Base-by-base conservation (phyloP, 768 basidiomycete species). In the Tulasnella sp. region DNA sequence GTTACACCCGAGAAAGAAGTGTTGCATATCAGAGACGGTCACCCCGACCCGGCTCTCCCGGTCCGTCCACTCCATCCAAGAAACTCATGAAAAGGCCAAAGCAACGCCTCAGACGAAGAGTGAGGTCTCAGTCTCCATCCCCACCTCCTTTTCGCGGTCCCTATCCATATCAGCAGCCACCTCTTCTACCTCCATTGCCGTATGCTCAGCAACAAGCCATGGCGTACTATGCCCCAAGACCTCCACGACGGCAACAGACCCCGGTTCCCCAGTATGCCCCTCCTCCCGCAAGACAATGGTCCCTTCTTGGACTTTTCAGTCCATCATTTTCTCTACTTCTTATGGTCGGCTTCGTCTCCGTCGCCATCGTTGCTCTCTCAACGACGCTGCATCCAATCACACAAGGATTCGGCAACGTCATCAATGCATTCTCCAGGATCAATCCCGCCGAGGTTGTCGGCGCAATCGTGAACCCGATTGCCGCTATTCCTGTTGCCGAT, bases 311-410 rank as follows among this genome's bases (percentile, higher is more conserved):
- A 44, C 22, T 69, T 37, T 64, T 78, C 77, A 20, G 54, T 41
- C 58, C 58, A 24, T 40, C 77, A 9, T 64, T 6, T 28, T 40
- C 77, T 28, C 58, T 64, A 11, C 18, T 78, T 16, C 34, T 78
- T 12, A 44, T 78, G 34, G 58, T 31, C 31, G 44, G 40, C 34
- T 78, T 72, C 44, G 31, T 24, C 20, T 78, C 28, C 58, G 34
- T 78, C 64, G 77, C 54, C 18, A 34, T 69, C 31, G 60, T 64
- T 3, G 50, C 40, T 9, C 9, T 78, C 3, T 78, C 34, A 16
- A 34, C 31, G 18, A n/a, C 60, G 31, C 58, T 78, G 16, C 34
- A 64, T 14, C 77, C 77, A 7, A 31, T 78, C 31, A 78, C 77
- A 4, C 22, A n/a, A 28, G 50, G 54, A n/a, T 7, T 78, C 31